Evolutionary conservation across 2,329 filamentous ascomycete genomes (phyloP).

Genomic region (Trichoderma guizhouense): DNA sequence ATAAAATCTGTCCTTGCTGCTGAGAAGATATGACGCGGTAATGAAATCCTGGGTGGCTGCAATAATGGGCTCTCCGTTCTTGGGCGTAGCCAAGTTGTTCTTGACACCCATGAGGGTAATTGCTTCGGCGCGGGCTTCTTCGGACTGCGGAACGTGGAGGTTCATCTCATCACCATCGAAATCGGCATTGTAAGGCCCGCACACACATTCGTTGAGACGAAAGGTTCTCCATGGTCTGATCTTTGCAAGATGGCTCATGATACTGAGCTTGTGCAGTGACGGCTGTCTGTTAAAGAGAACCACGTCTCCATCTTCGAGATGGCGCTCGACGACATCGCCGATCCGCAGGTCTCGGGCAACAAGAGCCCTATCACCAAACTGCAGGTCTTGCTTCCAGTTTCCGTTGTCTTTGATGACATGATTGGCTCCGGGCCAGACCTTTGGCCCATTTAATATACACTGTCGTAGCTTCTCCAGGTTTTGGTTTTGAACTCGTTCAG

Average conservation of each 20-base stretch:
- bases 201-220: constrained; percentile 95
- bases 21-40: constrained; percentile 86
- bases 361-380: constrained; percentile 67
- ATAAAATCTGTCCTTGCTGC: constrained; percentile 89
- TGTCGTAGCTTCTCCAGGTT: constrained; percentile 79
- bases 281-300: constrained; percentile 98
- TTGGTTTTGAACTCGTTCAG: constrained; percentile 78
- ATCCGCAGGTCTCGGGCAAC: constrained; percentile 72
- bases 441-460: constrained; percentile 71
- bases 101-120: constrained; percentile 98
- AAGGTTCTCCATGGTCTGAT: constrained; percentile 94
- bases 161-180: constrained; percentile 99
- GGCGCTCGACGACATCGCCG: constrained; percentile 89
- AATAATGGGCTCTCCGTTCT: constrained; percentile 97
- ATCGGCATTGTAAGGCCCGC: constrained; percentile 96
- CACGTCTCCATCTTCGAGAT: constrained; percentile 92
- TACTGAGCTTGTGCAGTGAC: constrained; percentile 96
- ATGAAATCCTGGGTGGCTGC: constrained; percentile 99
- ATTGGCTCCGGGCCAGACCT: constrained; percentile 84
- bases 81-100: constrained; percentile 90
- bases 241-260: constrained; percentile 92
- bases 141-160: constrained; percentile 93
- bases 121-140: constrained; percentile 92
- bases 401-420: constrained; percentile 66
- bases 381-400: constrained; percentile 69